Conservation (phyloP, 305 asterid species). For the Rubia balearica region DNA sequence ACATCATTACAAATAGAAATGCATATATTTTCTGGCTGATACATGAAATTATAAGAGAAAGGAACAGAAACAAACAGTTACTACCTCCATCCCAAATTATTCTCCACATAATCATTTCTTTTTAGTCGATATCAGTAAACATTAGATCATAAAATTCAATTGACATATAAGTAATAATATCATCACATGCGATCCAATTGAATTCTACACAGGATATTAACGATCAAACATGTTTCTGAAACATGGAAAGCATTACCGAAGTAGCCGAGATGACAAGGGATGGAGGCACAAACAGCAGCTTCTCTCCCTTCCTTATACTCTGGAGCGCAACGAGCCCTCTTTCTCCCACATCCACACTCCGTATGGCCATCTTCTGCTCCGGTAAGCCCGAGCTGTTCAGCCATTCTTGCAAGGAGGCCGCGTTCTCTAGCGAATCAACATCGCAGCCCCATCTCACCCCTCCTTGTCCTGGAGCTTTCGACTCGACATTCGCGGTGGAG, state of each 20-base stretch:
- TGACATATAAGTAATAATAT: neutral
- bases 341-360: conserved; percentile 86
- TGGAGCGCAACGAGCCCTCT: conserved; percentile 87
- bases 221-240: neutral
- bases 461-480: neutral
- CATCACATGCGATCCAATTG: too few relatives aligned
- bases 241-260: conserved; percentile 34
- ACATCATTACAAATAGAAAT: neutral
- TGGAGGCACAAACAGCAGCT: conserved; percentile 86
- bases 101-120: neutral
- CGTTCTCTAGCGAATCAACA: conserved; percentile 64
- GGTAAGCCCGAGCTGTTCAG: conserved; percentile 63
- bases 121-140: neutral
- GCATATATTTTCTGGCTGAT: neutral
- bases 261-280: conserved; percentile 73
- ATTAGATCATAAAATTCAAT: neutral
- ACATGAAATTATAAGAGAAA: neutral
- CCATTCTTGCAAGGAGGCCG: conserved; percentile 75
- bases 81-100: neutral
- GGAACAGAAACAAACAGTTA: neutral
- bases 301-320: conserved; percentile 84
- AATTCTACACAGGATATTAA: neutral
- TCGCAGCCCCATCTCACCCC: conserved; percentile 75
- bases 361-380: conserved; percentile 73
- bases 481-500: conserved; percentile 36